Evolutionary conservation across 768 basidiomycete genomes (phyloP).

Genomic region (Calocera viscosa): DNA sequence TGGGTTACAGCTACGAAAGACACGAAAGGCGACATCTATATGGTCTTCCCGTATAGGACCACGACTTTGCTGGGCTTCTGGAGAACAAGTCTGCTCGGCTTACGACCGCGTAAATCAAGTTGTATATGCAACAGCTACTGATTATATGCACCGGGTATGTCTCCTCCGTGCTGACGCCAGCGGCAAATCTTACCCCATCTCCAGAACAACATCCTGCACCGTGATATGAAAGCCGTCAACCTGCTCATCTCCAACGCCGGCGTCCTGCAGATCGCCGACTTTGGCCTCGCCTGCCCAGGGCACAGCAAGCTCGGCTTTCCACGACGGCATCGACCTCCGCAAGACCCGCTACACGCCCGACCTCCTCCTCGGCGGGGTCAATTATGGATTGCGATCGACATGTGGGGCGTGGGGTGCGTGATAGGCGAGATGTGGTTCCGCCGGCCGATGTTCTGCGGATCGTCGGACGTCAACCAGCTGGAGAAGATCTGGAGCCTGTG

Average conservation of each 20-base stretch:
- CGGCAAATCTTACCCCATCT: too few relatives aligned
- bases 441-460: constrained; percentile 75
- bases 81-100: constrained; percentile 84
- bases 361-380: constrained; percentile 71
- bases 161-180: too few relatives aligned
- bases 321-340: background rate
- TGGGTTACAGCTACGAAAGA: constrained; percentile 49
- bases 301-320: constrained; percentile 6
- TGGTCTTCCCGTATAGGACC: constrained; percentile 99
- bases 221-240: constrained; percentile 98
- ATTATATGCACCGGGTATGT: constrained; percentile 66
- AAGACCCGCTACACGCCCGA: constrained; percentile 64
- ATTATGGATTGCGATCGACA: constrained; percentile 89
- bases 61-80: constrained; percentile 87
- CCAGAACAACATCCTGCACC: constrained; percentile 91
- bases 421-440: constrained; percentile 90
- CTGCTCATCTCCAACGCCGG: constrained; percentile 83
- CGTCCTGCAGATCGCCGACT: constrained; percentile 79
- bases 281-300: constrained; percentile 74
- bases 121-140: constrained; percentile 94
- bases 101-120: constrained; percentile 73
- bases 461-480: constrained; percentile 82
- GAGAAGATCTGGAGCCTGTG: constrained; percentile 79
- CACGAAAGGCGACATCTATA: constrained; percentile 70
- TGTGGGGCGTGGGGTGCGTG: constrained; percentile 97